Conservation (phyloP, 345 rosid genomes). For the Crucihimalaya himalaica region DNA sequence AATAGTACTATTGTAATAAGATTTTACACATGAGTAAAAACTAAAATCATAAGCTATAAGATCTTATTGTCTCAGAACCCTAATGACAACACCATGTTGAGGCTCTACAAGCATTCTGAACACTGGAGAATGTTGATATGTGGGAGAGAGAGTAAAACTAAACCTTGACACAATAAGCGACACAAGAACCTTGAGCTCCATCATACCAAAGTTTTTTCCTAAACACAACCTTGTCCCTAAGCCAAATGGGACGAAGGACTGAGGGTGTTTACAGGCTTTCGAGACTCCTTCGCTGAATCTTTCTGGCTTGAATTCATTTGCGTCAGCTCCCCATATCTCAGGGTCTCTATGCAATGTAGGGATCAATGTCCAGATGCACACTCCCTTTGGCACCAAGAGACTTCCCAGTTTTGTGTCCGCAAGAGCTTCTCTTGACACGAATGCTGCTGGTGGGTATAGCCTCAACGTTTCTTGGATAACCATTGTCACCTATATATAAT, state of each 20-base stretch:
- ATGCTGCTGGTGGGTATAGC: conserved; percentile 67
- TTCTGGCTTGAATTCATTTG: conserved; percentile 69
- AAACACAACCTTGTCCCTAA: conserved; percentile 74
- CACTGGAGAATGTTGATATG: conserved; percentile 66
- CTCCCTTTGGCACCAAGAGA: conserved; percentile 58
- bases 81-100: conserved; percentile 61
- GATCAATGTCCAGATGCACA: conserved; percentile 57
- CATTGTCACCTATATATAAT: conserved; percentile 54
- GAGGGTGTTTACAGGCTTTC: conserved; percentile 71
- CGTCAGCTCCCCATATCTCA: conserved; percentile 71
- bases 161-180: conserved; percentile 68
- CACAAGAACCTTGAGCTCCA: conserved; percentile 60
- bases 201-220: conserved; percentile 73
- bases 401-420: conserved; percentile 59
- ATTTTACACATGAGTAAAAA: conserved; percentile 14
- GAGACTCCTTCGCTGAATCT: conserved; percentile 70
- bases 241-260: conserved; percentile 71
- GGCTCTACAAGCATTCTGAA: conserved; percentile 76
- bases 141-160: conserved; percentile 60
- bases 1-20: conserved; percentile 9
- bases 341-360: conserved; percentile 66
- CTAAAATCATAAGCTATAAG: conserved; percentile 3
- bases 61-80: conserved; percentile 18
- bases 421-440: conserved; percentile 68
- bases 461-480: conserved; percentile 69